Evolutionary conservation across 179 eudicot genomes (phyloP).

Genomic region (Silene coronaria): DNA sequence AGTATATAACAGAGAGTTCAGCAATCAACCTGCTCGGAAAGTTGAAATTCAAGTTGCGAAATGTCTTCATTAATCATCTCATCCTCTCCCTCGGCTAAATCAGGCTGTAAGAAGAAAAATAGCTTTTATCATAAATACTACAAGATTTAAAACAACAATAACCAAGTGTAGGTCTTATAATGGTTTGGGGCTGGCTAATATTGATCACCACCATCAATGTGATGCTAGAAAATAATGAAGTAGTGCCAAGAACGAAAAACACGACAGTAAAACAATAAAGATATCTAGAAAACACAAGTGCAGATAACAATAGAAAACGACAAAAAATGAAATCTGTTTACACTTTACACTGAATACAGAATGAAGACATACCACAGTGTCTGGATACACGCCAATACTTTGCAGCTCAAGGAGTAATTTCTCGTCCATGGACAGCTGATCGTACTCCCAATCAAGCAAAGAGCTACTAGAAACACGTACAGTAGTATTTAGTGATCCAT

Average conservation of each 20-base stretch:
- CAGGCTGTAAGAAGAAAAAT: constrained; percentile 49
- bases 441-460: constrained; percentile 51
- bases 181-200: constrained; percentile 1
- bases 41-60: constrained; percentile 48
- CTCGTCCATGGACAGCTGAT: constrained; percentile 54
- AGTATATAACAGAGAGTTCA: background rate
- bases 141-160: background rate
- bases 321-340: background rate
- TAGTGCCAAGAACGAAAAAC: background rate
- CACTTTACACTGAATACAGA: background rate
- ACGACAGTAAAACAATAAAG: background rate
- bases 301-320: background rate
- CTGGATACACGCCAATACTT: constrained; percentile 69
- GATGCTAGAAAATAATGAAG: background rate
- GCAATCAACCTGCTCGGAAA: constrained; percentile 50
- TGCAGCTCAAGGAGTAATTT: constrained; percentile 75
- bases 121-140: background rate
- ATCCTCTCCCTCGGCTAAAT: constrained; percentile 69
- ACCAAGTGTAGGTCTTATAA: background rate
- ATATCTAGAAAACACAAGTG: background rate
- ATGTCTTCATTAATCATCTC: constrained; percentile 51
- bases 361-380: constrained; percentile 61
- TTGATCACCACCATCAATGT: background rate
- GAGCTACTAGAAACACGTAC: constrained; percentile 37
- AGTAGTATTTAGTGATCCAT: constrained; percentile 33